Base-by-base conservation (phyloP, 2,329 filamentous ascomycete genomes). In the Fusarium metavorans region DNA sequence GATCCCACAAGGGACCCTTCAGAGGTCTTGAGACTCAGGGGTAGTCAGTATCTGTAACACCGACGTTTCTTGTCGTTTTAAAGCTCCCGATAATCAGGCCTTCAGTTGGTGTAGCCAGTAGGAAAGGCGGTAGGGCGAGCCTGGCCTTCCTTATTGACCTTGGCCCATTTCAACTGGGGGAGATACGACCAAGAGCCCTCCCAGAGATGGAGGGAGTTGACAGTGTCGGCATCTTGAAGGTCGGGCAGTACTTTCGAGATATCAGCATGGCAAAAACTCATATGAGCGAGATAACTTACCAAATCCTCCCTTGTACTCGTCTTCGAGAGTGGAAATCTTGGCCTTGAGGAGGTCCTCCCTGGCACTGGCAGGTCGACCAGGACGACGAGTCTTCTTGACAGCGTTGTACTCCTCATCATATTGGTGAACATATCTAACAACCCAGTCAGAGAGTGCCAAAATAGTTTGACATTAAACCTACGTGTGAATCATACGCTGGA, bases 101-200 rank as follows among this genome's bases (percentile, higher is more conserved):
- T 34, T 74, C 66, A 74, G 59, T 74, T 74, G 50, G 58, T 73
- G 16, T 72, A 63, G 14, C 72, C 69, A 23, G 95, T 95, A 23
- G 95, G 96, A 80, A 98, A 98, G 70, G 87, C 92, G 27, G 93
- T 93, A n/a, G 91, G 85, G 78, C 91, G 89, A 72, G 91, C 88
- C 14, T 82, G 85, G 5, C 94, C 94, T 34, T 89, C 87, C 66
- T 88, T 90, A 6, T 89, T 89, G 66, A 98, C 86, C 71, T 94
- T 92, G 70, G 95, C 87, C 88, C 95, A 98, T 69, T 92, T 90
- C 75, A 98, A 82, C 10, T 89, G 92, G 37, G 92, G 90, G 72
- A 98, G 87, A 77, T 93, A 92, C 10, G 93, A 88, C 96, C 96
- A 98, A 30, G 93, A 90, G 5, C 94, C 93, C 74, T 95, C 93